Percentiles rank a stretch among this genome's conserved stretches.
These are phyloP conservation scores for Leucocoprinus leucothites DNA, from an alignment of 768 basidiomycete species.

Conservation along the genomic window DNA sequence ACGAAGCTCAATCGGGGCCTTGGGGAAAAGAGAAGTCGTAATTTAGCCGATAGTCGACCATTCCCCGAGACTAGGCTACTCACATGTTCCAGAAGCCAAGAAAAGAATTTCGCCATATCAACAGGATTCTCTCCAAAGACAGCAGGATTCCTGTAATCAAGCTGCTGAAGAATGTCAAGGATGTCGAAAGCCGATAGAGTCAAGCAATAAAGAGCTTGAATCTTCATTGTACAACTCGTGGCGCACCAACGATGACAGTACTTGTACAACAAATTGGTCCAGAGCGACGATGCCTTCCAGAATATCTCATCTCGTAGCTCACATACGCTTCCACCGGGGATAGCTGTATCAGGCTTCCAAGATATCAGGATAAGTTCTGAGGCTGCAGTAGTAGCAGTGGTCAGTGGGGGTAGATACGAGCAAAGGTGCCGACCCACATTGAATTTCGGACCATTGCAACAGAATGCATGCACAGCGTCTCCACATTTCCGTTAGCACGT, in stretches of 20 bases:
- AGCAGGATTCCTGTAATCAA: background rate
- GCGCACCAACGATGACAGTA: background rate
- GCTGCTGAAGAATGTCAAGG: background rate
- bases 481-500: background rate
- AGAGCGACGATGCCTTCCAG: background rate
- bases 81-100: slow-evolving; percentile 2
- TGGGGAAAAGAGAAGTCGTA: background rate
- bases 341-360: background rate
- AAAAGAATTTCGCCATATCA: background rate
- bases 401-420: background rate
- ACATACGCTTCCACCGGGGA: background rate
- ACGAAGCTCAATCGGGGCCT: slow-evolving; percentile 6
- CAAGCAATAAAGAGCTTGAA: background rate
- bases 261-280: background rate
- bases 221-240: background rate
- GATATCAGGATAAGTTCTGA: background rate
- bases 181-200: background rate
- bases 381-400: background rate
- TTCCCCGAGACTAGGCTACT: background rate
- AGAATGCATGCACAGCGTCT: background rate
- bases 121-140: background rate
- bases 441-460: background rate
- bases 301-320: background rate
- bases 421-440: background rate
- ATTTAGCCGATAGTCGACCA: background rate